Conservation (phyloP, 176 grass and related monocot species). For the Hyparrhenia diplandra region DNA sequence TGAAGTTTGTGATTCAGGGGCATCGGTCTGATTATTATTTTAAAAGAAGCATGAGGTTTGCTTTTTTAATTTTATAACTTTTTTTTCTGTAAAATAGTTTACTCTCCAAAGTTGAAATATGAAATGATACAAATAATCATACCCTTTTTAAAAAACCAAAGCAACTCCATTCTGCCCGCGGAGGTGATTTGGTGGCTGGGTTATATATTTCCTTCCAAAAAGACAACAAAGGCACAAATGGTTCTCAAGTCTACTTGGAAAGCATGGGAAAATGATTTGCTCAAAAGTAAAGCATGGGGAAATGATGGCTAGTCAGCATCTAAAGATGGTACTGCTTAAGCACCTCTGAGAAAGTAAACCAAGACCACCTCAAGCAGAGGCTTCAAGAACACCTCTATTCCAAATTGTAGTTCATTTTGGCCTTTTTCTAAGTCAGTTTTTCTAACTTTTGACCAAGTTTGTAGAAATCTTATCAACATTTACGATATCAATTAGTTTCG, state of each 20-base stretch:
- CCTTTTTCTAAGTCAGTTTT: background rate
- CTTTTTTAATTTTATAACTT: background rate
- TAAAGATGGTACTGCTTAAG: constrained; percentile 15
- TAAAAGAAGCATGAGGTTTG: background rate
- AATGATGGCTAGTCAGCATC: constrained; percentile 7
- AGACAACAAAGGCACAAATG: background rate
- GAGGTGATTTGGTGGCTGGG: background rate
- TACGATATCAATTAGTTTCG: background rate
- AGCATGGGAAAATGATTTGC: constrained; percentile 21
- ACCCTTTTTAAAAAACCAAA: background rate
- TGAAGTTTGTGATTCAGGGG: background rate
- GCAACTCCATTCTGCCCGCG: background rate
- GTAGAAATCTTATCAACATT: background rate
- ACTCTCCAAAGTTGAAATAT: background rate
- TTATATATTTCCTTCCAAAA: background rate
- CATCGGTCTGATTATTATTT: background rate
- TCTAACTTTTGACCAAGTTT: background rate
- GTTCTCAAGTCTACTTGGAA: constrained; percentile 14
- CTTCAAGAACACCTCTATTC: constrained; percentile 8
- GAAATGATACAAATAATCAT: background rate
- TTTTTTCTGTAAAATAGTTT: background rate
- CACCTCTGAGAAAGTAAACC: constrained; percentile 27
- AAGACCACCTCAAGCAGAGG: constrained; percentile 2
- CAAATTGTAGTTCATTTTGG: background rate
- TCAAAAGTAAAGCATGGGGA: no score